phyloP scores from a whole-genome alignment of 1,284 basidiomycete genomes.

The Leccinum laetum region DNA sequence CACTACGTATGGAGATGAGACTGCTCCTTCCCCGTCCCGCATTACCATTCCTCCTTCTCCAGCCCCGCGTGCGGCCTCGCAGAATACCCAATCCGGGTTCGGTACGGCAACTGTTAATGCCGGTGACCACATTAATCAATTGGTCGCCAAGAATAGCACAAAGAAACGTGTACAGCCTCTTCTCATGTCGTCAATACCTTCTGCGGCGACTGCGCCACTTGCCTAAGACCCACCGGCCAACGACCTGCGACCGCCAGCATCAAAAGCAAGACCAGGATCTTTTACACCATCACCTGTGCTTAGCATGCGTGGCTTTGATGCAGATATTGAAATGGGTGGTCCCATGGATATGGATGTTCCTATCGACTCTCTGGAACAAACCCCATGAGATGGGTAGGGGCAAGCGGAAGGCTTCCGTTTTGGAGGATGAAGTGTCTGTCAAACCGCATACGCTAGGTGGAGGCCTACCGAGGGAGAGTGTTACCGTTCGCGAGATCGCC shows the following conservation, averaged over 20 bases:
- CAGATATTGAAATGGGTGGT: conserved; percentile 31
- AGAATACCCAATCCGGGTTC: conserved; percentile 38
- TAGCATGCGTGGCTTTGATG: conserved; percentile 32
- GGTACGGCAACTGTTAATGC: conserved; percentile 36
- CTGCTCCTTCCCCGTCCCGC: conserved; percentile 27
- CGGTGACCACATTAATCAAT: conserved; percentile 64
- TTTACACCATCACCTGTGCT: conserved; percentile 27
- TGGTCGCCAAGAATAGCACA: conserved; percentile 71
- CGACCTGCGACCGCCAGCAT: conserved; percentile 17
- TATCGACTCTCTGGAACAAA: conserved; percentile 32
- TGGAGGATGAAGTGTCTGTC: conserved; percentile 46
- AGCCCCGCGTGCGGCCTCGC: conserved; percentile 31
- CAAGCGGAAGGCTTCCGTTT: conserved; percentile 50
- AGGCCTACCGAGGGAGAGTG: conserved; percentile 53
- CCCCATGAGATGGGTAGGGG: conserved; percentile 32
- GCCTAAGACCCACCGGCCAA: conserved; percentile 10
- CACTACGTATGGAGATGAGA: conserved; percentile 29
- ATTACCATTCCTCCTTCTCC: conserved; percentile 54
- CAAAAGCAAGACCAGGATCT: conserved; percentile 22
- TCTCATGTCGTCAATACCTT: conserved; percentile 38
- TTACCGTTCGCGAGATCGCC: conserved; percentile 52
- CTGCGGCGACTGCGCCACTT: conserved; percentile 32
- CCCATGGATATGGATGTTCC: conserved; percentile 36
- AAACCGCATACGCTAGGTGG: conserved; percentile 73
- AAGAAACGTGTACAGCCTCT: conserved; percentile 69